Percentiles rank a stretch among this genome's conserved stretches.
Conservation (phyloP, 805 yeast species). For the Suhomyces prunicola region DNA sequence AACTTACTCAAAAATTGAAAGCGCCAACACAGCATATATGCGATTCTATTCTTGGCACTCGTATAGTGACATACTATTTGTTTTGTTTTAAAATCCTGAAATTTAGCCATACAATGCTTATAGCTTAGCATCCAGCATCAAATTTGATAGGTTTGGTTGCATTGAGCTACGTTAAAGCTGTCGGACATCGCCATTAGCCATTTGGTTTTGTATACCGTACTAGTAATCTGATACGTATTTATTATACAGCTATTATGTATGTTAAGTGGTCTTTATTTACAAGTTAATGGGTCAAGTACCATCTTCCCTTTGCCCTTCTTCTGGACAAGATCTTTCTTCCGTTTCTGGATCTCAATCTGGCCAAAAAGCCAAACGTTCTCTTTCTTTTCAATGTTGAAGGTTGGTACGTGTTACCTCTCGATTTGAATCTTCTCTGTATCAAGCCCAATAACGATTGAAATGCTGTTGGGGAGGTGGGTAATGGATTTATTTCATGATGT, state of each 20-base stretch:
- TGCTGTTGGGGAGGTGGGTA: constrained; percentile 10
- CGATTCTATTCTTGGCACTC: too few species aligned
- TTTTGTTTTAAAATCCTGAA: too few species aligned
- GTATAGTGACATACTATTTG: too few species aligned
- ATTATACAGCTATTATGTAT: not conserved
- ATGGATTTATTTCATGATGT: constrained; percentile 3
- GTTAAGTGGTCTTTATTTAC: constrained; percentile 1
- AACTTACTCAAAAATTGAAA: too few species aligned
- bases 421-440: constrained; percentile 67
- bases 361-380: constrained; percentile 84
- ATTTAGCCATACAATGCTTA: too few species aligned
- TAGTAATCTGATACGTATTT: too few species aligned
- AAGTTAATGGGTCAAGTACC: constrained; percentile 77
- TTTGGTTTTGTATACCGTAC: too few species aligned
- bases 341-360: constrained; percentile 67
- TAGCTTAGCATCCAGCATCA: too few species aligned
- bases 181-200: too few species aligned
- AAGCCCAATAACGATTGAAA: constrained; percentile 32
- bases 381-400: constrained; percentile 90
- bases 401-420: constrained; percentile 93
- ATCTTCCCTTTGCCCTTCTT: constrained; percentile 85
- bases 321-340: constrained; percentile 79
- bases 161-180: too few species aligned
- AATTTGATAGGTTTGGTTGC: too few species aligned
- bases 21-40: too few species aligned